phyloP scores from a whole-genome alignment of 345 rosid species.

The Mangifera indica region DNA sequence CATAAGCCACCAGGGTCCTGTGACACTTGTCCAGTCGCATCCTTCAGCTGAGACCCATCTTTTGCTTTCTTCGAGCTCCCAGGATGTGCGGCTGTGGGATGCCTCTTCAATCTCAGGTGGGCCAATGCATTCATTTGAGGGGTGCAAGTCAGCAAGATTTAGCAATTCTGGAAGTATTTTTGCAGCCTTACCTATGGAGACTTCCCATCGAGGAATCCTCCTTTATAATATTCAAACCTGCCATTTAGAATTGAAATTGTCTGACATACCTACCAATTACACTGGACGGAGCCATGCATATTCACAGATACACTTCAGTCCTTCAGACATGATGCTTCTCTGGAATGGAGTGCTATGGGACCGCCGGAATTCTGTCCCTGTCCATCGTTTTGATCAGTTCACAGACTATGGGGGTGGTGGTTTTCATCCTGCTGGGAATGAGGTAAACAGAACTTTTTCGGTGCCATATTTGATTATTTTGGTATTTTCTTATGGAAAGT shows the following conservation, averaged over 20 bases:
- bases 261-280: slow-evolving; percentile 55
- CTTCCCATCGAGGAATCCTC: slow-evolving; percentile 67
- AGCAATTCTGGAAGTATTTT: slow-evolving; percentile 73
- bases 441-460: slow-evolving; percentile 46
- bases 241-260: slow-evolving; percentile 48
- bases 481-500: background rate
- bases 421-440: slow-evolving; percentile 96
- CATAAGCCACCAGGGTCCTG: slow-evolving; percentile 73
- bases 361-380: slow-evolving; percentile 51
- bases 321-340: slow-evolving; percentile 73
- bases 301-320: slow-evolving; percentile 84
- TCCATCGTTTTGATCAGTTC: slow-evolving; percentile 83
- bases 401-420: slow-evolving; percentile 98
- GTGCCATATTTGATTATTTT: background rate
- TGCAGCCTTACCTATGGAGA: slow-evolving; percentile 67
- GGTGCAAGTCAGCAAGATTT: slow-evolving; percentile 88
- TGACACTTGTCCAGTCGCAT: slow-evolving; percentile 70
- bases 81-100: slow-evolving; percentile 89
- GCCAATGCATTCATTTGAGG: slow-evolving; percentile 70
- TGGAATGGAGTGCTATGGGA: slow-evolving; percentile 98
- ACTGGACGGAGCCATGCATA: slow-evolving; percentile 69
- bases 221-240: slow-evolving; percentile 83
- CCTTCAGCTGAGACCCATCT: slow-evolving; percentile 58
- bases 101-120: slow-evolving; percentile 66
- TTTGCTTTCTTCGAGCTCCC: slow-evolving; percentile 82